A percentile compares a stretch with the other conserved stretches of the same genome.
phyloP scores from a whole-genome alignment of 2,329 filamentous ascomycete genomes.

The Arthroderma sp. region DNA sequence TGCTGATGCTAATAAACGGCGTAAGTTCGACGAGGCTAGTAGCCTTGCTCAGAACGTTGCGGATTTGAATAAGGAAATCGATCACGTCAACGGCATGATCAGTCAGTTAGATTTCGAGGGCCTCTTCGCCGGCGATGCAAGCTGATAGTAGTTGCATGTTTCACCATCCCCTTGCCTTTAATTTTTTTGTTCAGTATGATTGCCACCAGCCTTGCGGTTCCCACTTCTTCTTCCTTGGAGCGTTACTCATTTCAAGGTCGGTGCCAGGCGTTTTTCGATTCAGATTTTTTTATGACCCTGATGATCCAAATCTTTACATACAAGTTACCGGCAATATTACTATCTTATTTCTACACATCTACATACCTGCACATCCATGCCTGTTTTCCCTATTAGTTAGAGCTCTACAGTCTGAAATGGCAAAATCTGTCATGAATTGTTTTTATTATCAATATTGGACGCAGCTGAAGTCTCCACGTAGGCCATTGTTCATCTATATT shows the following conservation, averaged over 20 bases:
- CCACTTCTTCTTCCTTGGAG: background rate
- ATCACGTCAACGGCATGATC: slow-evolving; percentile 52
- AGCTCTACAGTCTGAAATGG: background rate
- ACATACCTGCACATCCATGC: background rate
- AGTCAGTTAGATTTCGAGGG: slow-evolving; percentile 53
- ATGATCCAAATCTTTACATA: background rate
- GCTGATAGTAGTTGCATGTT: background rate
- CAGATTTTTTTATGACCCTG: background rate
- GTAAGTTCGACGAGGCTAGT: slow-evolving; percentile 76
- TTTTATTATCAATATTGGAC: too few relatives aligned
- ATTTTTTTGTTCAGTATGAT: background rate
- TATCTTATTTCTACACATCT: background rate
- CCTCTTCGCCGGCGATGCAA: slow-evolving; percentile 29
- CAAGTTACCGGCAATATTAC: background rate
- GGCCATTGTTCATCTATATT: too few relatives aligned
- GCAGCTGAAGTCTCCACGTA: too few relatives aligned
- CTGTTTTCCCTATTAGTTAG: background rate
- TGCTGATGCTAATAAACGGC: slow-evolving; percentile 57
- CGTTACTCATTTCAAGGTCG: background rate
- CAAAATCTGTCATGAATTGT: background rate
- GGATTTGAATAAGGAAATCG: slow-evolving; percentile 69
- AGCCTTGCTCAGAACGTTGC: slow-evolving; percentile 69
- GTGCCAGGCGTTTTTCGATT: background rate
- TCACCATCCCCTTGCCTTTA: background rate
- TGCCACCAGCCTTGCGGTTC: background rate